Base-by-base conservation (phyloP, 306 rosid species). In the Hippophae gyantsensis region DNA sequence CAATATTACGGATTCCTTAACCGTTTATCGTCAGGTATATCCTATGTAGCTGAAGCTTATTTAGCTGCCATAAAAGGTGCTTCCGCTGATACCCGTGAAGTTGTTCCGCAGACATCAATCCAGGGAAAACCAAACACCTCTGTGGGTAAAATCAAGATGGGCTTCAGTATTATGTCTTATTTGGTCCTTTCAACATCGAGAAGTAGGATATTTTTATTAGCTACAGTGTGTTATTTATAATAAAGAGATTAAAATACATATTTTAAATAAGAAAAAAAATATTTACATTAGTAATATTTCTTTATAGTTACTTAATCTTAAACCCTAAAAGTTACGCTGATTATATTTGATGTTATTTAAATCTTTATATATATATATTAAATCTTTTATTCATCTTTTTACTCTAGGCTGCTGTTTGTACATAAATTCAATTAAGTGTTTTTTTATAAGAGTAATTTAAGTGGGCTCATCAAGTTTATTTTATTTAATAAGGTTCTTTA, bases 41-140 rank as follows among this genome's bases (percentile, higher is more conserved):
- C 97, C 9, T 97, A 93, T 60, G 95, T 93, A 18, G 74, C 81
- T 6, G 96, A 86, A 70, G 86, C 94, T 13, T 88, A 88, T 76
- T 71, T 69, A 73, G 94, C 94, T 52, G 88, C 97, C 81, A 78
- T 86, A 63, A 88, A 81, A 67, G 78, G 75, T 48, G 90, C 71
- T 56, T 56, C 78, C 38, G 75, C 80, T 0, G 86, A 85, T 47
- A 83, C 93, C 50, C 86, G 57, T 7, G 64, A 79, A 27, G 82
- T 55, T 32, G 5, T 32, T 77, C 73, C 82, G 11, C 77, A 75
- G 61, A 72, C 72, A 32, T 75, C 80, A 52, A 69, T 86, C 43
- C 90, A 80, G 71, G 94, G 84, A 61, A 93, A 82, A 65, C 89
- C 93, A 54, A 77, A 61, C 8, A 62, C 81, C 64, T 82, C 84